A percentile compares a stretch with the other conserved stretches of the same genome.
Conservation (phyloP, 2,329 filamentous ascomycete species). For the Epicoccum sorghinum region DNA sequence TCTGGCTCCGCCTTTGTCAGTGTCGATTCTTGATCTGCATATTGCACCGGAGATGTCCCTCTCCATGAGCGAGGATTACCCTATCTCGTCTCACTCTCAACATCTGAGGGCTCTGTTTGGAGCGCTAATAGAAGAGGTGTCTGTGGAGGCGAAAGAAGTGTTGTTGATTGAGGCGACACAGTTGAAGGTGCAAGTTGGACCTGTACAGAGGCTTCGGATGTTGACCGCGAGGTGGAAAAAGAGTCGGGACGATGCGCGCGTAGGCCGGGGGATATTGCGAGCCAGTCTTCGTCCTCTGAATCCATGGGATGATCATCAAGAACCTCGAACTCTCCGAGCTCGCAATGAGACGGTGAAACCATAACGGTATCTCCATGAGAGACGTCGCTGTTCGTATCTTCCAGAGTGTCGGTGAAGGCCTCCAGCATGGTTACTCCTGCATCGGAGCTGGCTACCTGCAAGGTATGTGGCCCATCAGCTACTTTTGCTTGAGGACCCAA, state of each 20-base stretch:
- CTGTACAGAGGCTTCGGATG: background rate
- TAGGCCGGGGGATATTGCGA: background rate
- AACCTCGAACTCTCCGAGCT: background rate
- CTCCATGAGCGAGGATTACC: background rate
- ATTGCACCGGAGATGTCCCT: background rate
- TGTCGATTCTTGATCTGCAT: background rate
- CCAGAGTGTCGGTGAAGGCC: background rate
- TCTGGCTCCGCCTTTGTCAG: background rate
- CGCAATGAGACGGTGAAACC: background rate
- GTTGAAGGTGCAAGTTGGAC: background rate
- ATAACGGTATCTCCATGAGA: background rate
- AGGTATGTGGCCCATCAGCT: too few relatives aligned
- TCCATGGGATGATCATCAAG: background rate
- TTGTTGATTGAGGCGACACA: too few relatives aligned
- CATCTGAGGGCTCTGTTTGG: background rate
- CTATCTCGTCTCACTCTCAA: background rate
- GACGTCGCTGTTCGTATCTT: background rate
- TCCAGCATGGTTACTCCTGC: too few relatives aligned
- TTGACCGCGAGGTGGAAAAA: background rate
- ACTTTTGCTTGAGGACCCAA: too few relatives aligned
- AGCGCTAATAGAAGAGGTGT: background rate
- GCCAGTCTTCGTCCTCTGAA: conserved; percentile 7
- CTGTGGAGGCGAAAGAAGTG: background rate
- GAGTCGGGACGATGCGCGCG: background rate
- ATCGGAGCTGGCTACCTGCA: background rate